These are phyloP conservation scores for Chaetomium sp. DNA, from an alignment of 2,329 filamentous ascomycete species.

Conservation along the genomic window DNA sequence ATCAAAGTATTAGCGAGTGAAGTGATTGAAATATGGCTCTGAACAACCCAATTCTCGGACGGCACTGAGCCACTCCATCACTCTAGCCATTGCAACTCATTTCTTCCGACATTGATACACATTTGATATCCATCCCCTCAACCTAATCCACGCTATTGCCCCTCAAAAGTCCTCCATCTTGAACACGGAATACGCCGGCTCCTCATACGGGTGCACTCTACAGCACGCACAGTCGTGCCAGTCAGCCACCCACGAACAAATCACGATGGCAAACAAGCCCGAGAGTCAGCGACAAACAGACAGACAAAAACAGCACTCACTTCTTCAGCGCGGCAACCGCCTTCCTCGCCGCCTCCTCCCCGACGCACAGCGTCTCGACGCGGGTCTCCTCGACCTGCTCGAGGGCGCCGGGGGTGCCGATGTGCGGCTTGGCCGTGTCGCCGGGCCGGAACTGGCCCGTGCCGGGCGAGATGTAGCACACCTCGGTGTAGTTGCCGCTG, in stretches of 20 bases:
- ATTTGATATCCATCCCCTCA: too few species aligned
- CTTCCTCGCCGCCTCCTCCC: conserved; percentile 56
- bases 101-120: background rate
- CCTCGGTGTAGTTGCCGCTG: conserved; percentile 57
- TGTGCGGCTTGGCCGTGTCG: conserved; percentile 61
- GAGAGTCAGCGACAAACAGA: background rate
- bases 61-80: too few species aligned
- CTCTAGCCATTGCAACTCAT: too few species aligned
- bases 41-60: too few species aligned
- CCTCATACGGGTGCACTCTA: conserved; percentile 56
- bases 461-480: conserved; percentile 55
- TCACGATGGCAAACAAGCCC: too few species aligned
- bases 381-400: conserved; percentile 62
- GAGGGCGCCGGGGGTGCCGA: conserved; percentile 59
- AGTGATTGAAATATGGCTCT: too few species aligned
- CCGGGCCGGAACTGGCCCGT: conserved; percentile 68
- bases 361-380: conserved; percentile 65
- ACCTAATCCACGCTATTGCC: too few species aligned
- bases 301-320: conserved; percentile 46
- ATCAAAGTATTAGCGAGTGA: background rate
- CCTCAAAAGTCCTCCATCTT: conserved; percentile 53
- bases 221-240: too few species aligned
- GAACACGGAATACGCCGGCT: conserved; percentile 52
- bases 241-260: conserved; percentile 25
- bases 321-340: conserved; percentile 66